Evolutionary conservation across 768 basidiomycete genomes (phyloP).

Genomic region (Cyclocybe cylindracea): DNA sequence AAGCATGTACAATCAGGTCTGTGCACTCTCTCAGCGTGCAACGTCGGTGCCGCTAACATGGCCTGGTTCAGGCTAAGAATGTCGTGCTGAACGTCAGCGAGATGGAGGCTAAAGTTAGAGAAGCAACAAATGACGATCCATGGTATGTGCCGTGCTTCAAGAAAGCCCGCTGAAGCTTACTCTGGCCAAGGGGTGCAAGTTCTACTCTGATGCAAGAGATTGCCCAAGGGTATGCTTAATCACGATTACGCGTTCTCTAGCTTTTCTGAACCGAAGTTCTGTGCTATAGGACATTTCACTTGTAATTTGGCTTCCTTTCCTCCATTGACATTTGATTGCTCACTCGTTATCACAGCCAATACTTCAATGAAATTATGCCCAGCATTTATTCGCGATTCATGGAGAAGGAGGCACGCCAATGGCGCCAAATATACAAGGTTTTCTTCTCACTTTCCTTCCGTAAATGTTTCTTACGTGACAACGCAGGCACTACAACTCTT

Average conservation of each 20-base stretch:
- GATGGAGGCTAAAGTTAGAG: conserved; percentile 95
- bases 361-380: conserved; percentile 99
- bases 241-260: neutral
- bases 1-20: conserved; percentile 89
- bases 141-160: conserved; percentile 64
- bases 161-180: neutral
- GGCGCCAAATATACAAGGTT: conserved; percentile 99
- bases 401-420: conserved; percentile 97
- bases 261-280: neutral
- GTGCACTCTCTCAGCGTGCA: conserved; percentile 9
- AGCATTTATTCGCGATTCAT: conserved; percentile 93
- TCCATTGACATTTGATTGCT: conserved; percentile 3
- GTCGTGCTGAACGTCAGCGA: conserved; percentile 95
- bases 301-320: conserved; percentile 52
- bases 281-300: conserved; percentile 85
- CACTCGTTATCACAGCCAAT: conserved; percentile 58
- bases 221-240: conserved; percentile 74
- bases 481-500: conserved; percentile 84
- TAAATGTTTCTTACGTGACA: neutral
- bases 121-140: conserved; percentile 97
- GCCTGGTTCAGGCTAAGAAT: conserved; percentile 76
- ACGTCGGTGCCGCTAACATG: conserved; percentile 17
- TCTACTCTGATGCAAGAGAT: conserved; percentile 99
- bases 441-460: neutral
- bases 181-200: conserved; percentile 81